These are phyloP conservation scores for Coelastrella sp. DNA, from an alignment of 139 green algal species.

Conservation along the genomic window DNA sequence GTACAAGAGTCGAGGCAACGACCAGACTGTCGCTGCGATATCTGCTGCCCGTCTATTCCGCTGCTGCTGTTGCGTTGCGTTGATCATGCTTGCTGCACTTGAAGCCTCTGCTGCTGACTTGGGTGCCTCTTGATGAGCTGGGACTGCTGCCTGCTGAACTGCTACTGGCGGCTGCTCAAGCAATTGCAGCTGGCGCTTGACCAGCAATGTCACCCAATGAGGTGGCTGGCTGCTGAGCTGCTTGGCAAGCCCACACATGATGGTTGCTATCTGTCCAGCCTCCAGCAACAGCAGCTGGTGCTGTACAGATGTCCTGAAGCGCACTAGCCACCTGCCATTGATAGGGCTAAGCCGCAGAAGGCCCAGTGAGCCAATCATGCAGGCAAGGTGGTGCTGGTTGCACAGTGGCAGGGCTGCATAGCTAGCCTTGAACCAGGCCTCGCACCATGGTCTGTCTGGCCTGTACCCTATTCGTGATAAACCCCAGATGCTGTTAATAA, in stretches of 20 bases:
- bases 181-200: conserved; percentile 21
- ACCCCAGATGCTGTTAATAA: conserved; percentile 22
- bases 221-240: neutral
- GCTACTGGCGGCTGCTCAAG: neutral
- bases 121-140: neutral
- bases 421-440: neutral
- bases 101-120: neutral
- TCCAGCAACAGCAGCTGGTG: conserved; percentile 3
- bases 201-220: conserved; percentile 18
- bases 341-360: neutral
- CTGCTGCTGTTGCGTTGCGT: neutral
- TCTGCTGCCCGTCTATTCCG: neutral
- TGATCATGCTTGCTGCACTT: neutral
- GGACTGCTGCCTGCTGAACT: neutral
- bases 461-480: conserved; percentile 24
- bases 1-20: neutral
- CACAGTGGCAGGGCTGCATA: neutral
- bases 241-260: conserved; percentile 26
- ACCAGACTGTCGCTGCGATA: conserved; percentile 34
- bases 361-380: conserved; percentile 7
- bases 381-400: neutral
- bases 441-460: neutral
- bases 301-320: neutral
- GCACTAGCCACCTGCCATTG: neutral
- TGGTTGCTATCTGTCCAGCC: neutral